Percentiles rank a stretch among this genome's conserved stretches.
Conservation (phyloP, 768 basidiomycete genomes). For the Tricholoma matsutake region DNA sequence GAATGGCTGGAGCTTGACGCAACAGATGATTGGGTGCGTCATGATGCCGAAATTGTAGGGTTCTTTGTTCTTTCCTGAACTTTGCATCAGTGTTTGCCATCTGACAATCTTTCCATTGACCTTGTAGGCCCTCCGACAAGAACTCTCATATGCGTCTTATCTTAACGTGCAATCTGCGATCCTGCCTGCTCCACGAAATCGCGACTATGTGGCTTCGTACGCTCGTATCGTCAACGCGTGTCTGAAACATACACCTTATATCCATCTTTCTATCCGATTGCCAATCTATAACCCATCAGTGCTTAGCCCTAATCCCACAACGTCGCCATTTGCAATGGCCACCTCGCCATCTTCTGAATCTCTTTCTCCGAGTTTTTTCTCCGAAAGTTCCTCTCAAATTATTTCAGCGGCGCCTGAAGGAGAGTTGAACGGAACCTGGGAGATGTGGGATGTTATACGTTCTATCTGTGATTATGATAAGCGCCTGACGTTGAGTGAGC, state of each 20-base stretch:
- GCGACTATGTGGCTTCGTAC: constrained; percentile 85
- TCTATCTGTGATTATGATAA: constrained; percentile 83
- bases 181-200: constrained; percentile 83
- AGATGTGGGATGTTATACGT: constrained; percentile 97
- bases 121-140: constrained; percentile 85
- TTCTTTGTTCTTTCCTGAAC: constrained; percentile 6
- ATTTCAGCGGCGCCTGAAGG: constrained; percentile 43
- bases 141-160: constrained; percentile 90
- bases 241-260: constrained; percentile 64
- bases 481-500: constrained; percentile 68
- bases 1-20: constrained; percentile 97
- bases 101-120: background rate
- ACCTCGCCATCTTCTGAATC: background rate
- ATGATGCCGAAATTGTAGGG: constrained; percentile 88
- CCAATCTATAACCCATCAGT: constrained; percentile 77
- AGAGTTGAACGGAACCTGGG: constrained; percentile 82
- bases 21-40: constrained; percentile 88
- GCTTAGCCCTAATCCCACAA: constrained; percentile 39
- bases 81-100: background rate
- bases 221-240: constrained; percentile 86
- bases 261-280: constrained; percentile 79
- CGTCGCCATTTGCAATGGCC: constrained; percentile 19
- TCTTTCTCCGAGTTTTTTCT: constrained; percentile 26
- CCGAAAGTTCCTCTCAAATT: constrained; percentile 28
- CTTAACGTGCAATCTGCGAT: constrained; percentile 83